Base-by-base conservation (phyloP, 2,329 filamentous ascomycete genomes). In the Trichothecium sympodiale region DNA sequence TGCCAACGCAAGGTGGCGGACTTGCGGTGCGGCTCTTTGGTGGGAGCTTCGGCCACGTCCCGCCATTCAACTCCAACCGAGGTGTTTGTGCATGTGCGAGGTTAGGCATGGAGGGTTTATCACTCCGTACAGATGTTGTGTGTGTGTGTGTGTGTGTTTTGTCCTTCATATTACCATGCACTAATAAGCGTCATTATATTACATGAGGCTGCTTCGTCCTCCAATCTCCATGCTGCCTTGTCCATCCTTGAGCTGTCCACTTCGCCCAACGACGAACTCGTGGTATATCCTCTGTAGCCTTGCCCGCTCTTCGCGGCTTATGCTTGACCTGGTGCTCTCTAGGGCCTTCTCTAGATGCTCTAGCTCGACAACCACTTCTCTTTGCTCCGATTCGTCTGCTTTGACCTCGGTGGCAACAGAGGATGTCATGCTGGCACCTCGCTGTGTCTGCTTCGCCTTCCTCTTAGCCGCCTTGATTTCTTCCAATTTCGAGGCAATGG, bases 131-230 rank as follows among this genome's bases (percentile, higher is more conserved):
- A 17, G 17, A 28, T 15, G 25, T 28, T 28, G 16, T 13, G 17
- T n/a, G 30, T 18, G 12, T 17, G 18, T 18, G 18, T 32, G 30
- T 18, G n/a, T 17, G 8, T 30, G 28, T 17, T 14, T 16, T 35
- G 25, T 34, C 16, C 6, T 25, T 10, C 10, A 6, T 25, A 25
- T 25, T 25, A 25, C 20, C 6, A 25, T 12, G 23, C 23, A 20
- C 10, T 14, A 31, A 34, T 20, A 18, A 35, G 32, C 13, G n/a
- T 17, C 29, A 20, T 4, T 17, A 16, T 41, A 36, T 50, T 60
- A 95, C 91, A 96, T 96, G 59, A 98, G 66, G 60, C 87, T 96
- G 48, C 82, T 89, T 53, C 91, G 69, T 12, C 88, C 91, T 7
- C 91, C 91, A 60, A 98, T 77, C 60, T 96, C 91, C 57, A 80